These are phyloP conservation scores for Brettanomyces nanus DNA, from an alignment of 805 yeast genomes.

Conservation along the genomic window DNA sequence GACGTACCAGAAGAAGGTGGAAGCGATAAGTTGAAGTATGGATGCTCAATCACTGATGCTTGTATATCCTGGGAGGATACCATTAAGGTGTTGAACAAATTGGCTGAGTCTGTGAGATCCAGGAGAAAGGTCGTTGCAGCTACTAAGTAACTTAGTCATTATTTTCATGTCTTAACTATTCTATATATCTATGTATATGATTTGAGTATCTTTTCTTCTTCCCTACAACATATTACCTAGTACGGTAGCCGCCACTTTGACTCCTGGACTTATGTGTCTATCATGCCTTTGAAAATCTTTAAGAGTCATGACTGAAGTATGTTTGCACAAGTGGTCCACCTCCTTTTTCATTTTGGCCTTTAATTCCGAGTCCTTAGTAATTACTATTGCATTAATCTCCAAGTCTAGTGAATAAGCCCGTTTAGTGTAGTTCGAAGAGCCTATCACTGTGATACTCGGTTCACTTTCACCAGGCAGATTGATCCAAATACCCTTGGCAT, in stretches of 20 bases:
- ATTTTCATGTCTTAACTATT: too few relatives aligned
- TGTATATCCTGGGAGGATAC: constrained; percentile 91
- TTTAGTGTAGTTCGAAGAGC: constrained; percentile 89
- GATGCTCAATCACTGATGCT: constrained; percentile 95
- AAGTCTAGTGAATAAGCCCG: constrained; percentile 83
- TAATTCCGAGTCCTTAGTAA: constrained; percentile 60
- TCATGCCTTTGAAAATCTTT: constrained; percentile 58
- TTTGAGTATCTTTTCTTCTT: not conserved
- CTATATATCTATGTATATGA: not conserved
- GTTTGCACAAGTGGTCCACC: constrained; percentile 46
- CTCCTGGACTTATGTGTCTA: constrained; percentile 54
- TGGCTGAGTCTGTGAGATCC: constrained; percentile 72
- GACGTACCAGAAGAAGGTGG: constrained; percentile 77
- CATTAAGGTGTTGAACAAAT: constrained; percentile 54
- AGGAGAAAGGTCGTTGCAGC: constrained; percentile 43
- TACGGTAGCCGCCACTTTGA: constrained; percentile 56
- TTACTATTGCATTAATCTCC: constrained; percentile 76
- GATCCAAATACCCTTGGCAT: constrained; percentile 94
- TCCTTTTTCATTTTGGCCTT: constrained; percentile 53
- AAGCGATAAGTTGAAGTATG: constrained; percentile 70
- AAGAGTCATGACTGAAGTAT: constrained; percentile 45
- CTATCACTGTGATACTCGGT: constrained; percentile 76
- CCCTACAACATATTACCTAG: constrained; percentile 44
- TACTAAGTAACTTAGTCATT: too few relatives aligned
- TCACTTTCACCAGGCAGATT: constrained; percentile 42